Evolutionary conservation across 75 land plant genomes (phyloP), one percentile per base, ranked within the genome.

Genomic region (Selaginella tamariscina): DNA sequence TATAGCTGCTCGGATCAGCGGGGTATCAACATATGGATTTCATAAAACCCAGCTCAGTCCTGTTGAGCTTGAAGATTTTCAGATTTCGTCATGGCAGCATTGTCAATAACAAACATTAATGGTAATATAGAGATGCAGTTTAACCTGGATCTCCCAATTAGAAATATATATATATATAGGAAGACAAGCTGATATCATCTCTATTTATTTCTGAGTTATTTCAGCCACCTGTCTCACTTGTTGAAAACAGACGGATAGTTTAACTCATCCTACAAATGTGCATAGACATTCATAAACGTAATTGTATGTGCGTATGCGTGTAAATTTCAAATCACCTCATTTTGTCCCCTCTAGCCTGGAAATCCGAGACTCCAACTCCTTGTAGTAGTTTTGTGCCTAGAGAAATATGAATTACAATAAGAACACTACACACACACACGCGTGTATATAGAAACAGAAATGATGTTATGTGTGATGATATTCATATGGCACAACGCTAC

Each of bases 121-220:
- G 49, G 49, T n/a, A n/a, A 39, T 39, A 15, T 39, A 5, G 49
- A 39, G 49, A 15, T 15, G 49, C 49, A 39, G 49, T 39, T 39
- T 39, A 39, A 39, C 49, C 5, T 39, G 49, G 15, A 39, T 5
- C 49, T 39, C 15, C 49, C 49, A 39, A 5, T 39, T 15, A 5
- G 15, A 15, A 39, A 39, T 15, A 39, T n/a, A n/a, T n/a, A n/a
- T n/a, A n/a, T n/a, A n/a, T n/a, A n/a, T n/a, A 39, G 49, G 49
- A 39, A 39, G 49, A 39, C 49, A 39, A 39, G 49, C 49, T 39
- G 49, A 39, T 39, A 39, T 39, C 49, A 39, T 15, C 49, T 39
- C 49, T 39, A 5, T 39, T 39, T 39, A 15, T 39, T 39, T 39
- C 5, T 15, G 49, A 39, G 49, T 15, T 39, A 39, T 39, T 39